A percentile compares a stretch with the other conserved stretches of the same genome.
These are phyloP conservation scores for Auricularia cornea DNA, from an alignment of 768 basidiomycete species.

Conservation along the genomic window DNA sequence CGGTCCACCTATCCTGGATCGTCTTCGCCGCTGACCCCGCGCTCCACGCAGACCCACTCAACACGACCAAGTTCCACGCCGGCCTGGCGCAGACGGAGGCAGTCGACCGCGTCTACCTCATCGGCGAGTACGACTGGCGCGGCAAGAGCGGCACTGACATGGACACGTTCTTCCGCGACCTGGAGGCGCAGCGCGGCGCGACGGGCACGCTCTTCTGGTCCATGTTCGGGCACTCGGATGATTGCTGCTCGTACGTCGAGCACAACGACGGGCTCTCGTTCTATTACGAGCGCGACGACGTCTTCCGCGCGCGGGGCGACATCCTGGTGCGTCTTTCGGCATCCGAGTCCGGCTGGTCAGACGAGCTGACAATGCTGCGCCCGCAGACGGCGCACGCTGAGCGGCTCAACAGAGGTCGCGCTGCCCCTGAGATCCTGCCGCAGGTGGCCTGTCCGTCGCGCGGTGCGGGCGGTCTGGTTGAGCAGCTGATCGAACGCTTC, in stretches of 20 bases:
- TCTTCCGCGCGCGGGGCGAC: slow-evolving; percentile 4
- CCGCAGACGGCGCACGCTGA: not conserved
- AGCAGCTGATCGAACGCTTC: not conserved
- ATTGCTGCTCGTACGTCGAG: slow-evolving; percentile 15
- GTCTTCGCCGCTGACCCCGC: no score
- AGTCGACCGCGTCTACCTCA: no score
- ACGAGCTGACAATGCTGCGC: no score
- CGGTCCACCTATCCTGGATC: no score
- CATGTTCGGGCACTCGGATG: slow-evolving; percentile 20
- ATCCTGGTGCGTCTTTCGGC: slow-evolving; percentile 6
- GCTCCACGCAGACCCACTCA: no score
- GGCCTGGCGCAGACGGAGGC: no score
- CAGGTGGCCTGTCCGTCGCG: not conserved
- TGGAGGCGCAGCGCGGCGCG: slow-evolving; percentile 10
- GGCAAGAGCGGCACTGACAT: slow-evolving; percentile 12
- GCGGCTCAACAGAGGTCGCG: not conserved
- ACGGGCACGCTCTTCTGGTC: slow-evolving; percentile 21
- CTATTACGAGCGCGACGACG: slow-evolving; percentile 5
- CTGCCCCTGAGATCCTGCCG: not conserved
- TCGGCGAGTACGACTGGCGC: no score
- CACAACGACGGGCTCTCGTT: slow-evolving; percentile 20
- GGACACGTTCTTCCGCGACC: slow-evolving; percentile 10
- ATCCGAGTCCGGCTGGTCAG: not conserved
- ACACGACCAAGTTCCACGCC: no score
- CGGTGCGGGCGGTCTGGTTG: not conserved